phyloP scores from a whole-genome alignment of 225 moss, liverwort and hornwort species.

The Asterella californica region DNA sequence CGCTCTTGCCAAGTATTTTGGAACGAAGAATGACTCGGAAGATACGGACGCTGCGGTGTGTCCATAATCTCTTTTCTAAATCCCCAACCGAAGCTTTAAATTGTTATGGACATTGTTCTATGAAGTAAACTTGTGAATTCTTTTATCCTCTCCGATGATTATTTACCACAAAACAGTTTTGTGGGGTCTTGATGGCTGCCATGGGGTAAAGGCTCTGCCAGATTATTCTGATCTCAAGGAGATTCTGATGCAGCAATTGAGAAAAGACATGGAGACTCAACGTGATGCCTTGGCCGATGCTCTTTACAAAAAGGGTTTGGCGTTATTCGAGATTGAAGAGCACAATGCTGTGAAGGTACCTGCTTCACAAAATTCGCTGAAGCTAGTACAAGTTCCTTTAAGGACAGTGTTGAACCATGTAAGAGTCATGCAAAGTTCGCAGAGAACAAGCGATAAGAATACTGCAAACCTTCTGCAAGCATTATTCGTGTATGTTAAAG shows the following conservation, averaged over 20 bases:
- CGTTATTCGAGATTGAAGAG: constrained; percentile 64
- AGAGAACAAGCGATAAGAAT: background rate
- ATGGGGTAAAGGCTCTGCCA: constrained; percentile 15
- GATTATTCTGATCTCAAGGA: constrained; percentile 20
- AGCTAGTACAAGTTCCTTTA: background rate
- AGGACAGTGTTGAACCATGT: background rate
- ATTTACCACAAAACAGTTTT: constrained; percentile 3
- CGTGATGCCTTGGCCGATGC: constrained; percentile 94
- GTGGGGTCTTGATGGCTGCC: constrained; percentile 10
- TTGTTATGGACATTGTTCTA: background rate
- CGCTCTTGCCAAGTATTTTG: constrained; percentile 78
- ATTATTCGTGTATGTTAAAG: background rate
- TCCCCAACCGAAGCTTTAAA: background rate
- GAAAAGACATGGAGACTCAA: constrained; percentile 87
- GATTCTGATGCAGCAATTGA: constrained; percentile 60
- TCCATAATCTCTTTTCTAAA: background rate
- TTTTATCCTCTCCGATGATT: background rate
- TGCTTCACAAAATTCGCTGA: background rate
- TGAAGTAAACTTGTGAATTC: background rate
- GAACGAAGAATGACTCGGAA: constrained; percentile 85
- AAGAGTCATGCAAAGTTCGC: background rate
- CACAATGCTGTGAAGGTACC: constrained; percentile 26
- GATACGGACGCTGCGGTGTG: constrained; percentile 66
- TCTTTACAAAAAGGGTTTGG: constrained; percentile 86
- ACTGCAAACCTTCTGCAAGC: background rate